phyloP scores from a whole-genome alignment of 495 filamentous ascomycete species.

The Lentithecium fluviatile region DNA sequence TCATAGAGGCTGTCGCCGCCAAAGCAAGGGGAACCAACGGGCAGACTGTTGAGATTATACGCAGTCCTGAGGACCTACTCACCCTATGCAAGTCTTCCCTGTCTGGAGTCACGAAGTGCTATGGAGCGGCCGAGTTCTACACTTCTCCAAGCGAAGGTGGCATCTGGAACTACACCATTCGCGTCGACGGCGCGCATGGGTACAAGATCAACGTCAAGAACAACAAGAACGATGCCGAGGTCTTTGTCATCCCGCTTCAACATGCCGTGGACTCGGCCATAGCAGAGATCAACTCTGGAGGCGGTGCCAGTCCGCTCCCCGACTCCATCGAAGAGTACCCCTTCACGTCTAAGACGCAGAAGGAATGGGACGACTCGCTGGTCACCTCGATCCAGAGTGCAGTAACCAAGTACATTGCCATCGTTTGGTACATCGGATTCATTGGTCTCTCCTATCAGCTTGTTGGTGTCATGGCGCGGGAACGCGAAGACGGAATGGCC shows the following conservation, averaged over 20 bases:
- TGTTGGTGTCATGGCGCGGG: constrained; percentile 71
- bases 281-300: constrained; percentile 44
- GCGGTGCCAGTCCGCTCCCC: constrained; percentile 43
- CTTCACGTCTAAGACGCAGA: constrained; percentile 64
- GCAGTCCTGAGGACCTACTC: constrained; percentile 53
- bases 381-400: constrained; percentile 61
- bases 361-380: constrained; percentile 59
- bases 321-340: constrained; percentile 57
- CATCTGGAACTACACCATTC: constrained; percentile 75
- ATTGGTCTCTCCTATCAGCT: constrained; percentile 74
- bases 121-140: constrained; percentile 69
- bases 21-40: constrained; percentile 48
- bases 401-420: constrained; percentile 60
- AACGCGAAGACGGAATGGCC: constrained; percentile 76
- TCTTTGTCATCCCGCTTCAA: constrained; percentile 72
- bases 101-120: constrained; percentile 66
- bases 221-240: constrained; percentile 61
- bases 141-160: constrained; percentile 66
- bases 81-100: constrained; percentile 61
- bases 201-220: constrained; percentile 55
- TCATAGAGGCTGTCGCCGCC: constrained; percentile 58
- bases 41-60: constrained; percentile 53
- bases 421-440: constrained; percentile 64
- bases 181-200: constrained; percentile 62
- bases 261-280: constrained; percentile 71